A percentile compares a stretch with the other conserved stretches of the same genome.
Conservation (phyloP, 331 rosid species). For the Prunus yedoensis region DNA sequence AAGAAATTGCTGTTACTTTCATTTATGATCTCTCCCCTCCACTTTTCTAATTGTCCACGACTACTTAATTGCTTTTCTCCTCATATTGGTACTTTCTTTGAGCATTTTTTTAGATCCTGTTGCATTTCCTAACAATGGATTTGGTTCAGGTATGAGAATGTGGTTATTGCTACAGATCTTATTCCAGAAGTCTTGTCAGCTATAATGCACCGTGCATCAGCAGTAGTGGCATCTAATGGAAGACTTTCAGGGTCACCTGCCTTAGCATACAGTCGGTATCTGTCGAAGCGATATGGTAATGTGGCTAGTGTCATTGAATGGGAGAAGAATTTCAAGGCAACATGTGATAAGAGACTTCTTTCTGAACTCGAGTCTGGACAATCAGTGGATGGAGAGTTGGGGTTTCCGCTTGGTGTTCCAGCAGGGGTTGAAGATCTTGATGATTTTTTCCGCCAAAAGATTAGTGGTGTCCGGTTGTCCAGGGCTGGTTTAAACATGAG, state of each 20-base stretch:
- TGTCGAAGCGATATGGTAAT: conserved; percentile 67
- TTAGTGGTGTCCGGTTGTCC: conserved; percentile 78
- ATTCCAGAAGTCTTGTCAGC: conserved; percentile 77
- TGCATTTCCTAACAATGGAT: conserved; percentile 24
- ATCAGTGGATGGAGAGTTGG: conserved; percentile 76
- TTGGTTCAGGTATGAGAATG: conserved; percentile 86
- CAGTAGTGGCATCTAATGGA: conserved; percentile 70
- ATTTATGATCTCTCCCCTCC: too few species aligned
- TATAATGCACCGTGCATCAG: conserved; percentile 62
- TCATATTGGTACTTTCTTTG: neutral
- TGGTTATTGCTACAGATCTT: conserved; percentile 77
- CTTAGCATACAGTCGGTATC: conserved; percentile 58
- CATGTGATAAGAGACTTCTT: conserved; percentile 76
- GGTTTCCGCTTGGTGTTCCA: conserved; percentile 84
- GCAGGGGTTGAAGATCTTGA: conserved; percentile 95
- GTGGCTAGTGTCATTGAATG: conserved; percentile 76
- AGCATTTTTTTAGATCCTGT: conserved; percentile 13
- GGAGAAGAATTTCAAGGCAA: conserved; percentile 76
- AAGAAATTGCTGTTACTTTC: neutral
- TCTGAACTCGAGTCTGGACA: conserved; percentile 80
- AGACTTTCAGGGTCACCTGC: conserved; percentile 77
- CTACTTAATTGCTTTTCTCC: neutral
- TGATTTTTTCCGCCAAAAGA: conserved; percentile 92
- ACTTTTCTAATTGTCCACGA: neutral
- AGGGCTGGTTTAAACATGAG: conserved; percentile 79